Evolutionary conservation across 75 land plant genomes (phyloP).

Genomic region (Adiantum capillusveneris): DNA sequence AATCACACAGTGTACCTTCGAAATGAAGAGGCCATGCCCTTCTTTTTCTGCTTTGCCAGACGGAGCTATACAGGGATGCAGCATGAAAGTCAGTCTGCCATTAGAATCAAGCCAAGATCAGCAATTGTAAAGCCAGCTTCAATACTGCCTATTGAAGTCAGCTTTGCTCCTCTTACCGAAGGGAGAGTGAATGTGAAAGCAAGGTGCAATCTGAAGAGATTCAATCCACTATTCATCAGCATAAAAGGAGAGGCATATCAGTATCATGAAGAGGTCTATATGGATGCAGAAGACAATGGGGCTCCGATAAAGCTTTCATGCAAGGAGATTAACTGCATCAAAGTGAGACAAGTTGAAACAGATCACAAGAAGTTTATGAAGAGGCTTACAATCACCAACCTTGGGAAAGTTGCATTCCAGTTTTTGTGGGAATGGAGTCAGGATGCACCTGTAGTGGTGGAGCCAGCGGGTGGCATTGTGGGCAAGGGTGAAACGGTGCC

Average conservation of each 20-base stretch:
- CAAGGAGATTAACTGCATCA: conserved; percentile 5
- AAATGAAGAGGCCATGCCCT: conserved; percentile 19
- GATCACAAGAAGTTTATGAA: conserved; percentile 12
- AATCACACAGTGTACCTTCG: conserved; percentile 8
- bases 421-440: conserved; percentile 21
- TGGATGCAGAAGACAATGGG: conserved; percentile 16
- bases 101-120: conserved; percentile 14
- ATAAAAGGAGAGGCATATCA: conserved; percentile 25
- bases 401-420: conserved; percentile 16
- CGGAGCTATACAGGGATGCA: conserved; percentile 6
- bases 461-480: conserved; percentile 19
- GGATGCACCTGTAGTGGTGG: conserved; percentile 11
- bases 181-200: conserved; percentile 19
- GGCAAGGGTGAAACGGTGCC: conserved; percentile 14
- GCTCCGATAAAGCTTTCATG: conserved; percentile 14
- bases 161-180: conserved; percentile 18
- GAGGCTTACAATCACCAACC: conserved; percentile 18
- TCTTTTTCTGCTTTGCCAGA: conserved; percentile 22
- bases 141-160: conserved; percentile 14
- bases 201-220: conserved; percentile 17
- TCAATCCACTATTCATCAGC: conserved; percentile 11
- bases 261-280: conserved; percentile 21
- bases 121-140: conserved; percentile 14
- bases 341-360: conserved; percentile 10
- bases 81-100: conserved; percentile 4